Base-by-base conservation (phyloP, 2,329 filamentous ascomycete species). In the Metarhizium brunneum region DNA sequence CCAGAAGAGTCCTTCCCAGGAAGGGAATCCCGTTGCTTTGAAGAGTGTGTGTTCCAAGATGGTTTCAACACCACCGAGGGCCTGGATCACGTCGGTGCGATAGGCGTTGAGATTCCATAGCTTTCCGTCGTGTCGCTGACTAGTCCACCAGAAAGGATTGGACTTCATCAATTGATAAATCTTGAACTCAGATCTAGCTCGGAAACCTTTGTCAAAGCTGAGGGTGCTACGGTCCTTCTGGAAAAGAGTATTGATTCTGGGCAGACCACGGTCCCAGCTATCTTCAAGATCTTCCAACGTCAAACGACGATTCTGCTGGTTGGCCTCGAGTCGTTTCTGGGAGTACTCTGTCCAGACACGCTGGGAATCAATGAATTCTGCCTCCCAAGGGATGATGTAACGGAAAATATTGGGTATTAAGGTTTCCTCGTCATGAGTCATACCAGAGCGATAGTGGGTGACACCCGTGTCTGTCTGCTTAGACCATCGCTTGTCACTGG, bases 131-230 rank as follows among this genome's bases (percentile, higher is more conserved):
- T 99, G 95, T 43, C 94, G 81, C 71, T 97, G 92, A 65, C 89
- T 95, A 4, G 94, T 99, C 94, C 94, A 99, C 91, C 92, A 96
- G 79, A 97, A 97, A 0, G 94, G 94, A 68, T 97, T 96, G 73
- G 88, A 95, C 83, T 95, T 96, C 92, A 99, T 97, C 58, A 97
- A 79, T 70, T 97, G 92, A 68, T 97, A 99, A 35, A 94, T 86
- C 78, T 99, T 99, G 78, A 99, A 99, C 70, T 99, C 94, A 11
- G 92, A 90, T 54, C 94, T 83, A 14, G 92, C 86, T 63, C 94
- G 87, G 85, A 97, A 99, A 54, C 94, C 94, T 74, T 99, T 99
- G 76, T 99, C 94, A 66, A 99, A 99, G 66, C 90, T 95, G 60
- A 99, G 80, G 0, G 94, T 99, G 70, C 91, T 96, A 65, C 94